Conservation (phyloP, 2,329 filamentous ascomycete genomes). For the Scytalidium lignicola region DNA sequence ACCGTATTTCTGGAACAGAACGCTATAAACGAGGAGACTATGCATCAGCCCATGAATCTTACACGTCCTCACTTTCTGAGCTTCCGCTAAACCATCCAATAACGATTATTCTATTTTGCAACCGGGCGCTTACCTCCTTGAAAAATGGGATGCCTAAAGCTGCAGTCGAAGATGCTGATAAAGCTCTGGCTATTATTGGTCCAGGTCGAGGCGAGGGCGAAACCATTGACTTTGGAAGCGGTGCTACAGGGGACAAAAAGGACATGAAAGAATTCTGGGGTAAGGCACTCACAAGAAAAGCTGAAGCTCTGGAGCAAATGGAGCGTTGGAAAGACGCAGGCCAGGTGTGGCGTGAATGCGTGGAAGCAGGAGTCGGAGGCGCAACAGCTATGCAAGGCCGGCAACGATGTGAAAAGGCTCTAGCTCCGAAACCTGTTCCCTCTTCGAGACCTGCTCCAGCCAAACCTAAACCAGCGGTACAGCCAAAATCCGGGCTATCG, state of each 20-base stretch:
- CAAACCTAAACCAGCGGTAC: conserved; percentile 34
- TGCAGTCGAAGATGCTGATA: conserved; percentile 79
- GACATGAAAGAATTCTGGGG: conserved; percentile 92
- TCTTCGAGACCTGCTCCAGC: conserved; percentile 40
- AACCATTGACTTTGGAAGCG: conserved; percentile 61
- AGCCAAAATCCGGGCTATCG: conserved; percentile 34
- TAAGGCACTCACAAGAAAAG: conserved; percentile 90
- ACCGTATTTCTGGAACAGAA: conserved; percentile 75
- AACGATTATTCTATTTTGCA: conserved; percentile 82
- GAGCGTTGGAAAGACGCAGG: conserved; percentile 88
- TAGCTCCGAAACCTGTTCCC: conserved; percentile 60
- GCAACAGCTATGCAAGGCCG: conserved; percentile 78
- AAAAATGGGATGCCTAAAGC: conserved; percentile 90
- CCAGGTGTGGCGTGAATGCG: conserved; percentile 72
- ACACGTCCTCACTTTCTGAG: conserved; percentile 68
- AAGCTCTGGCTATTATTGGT: conserved; percentile 75
- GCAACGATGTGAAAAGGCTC: conserved; percentile 82
- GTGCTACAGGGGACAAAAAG: conserved; percentile 59
- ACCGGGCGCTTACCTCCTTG: conserved; percentile 81
- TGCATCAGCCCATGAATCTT: conserved; percentile 76
- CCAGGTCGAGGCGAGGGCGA: conserved; percentile 74
- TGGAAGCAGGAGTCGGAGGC: conserved; percentile 83
- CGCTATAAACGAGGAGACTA: conserved; percentile 96
- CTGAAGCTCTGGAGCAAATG: conserved; percentile 91
- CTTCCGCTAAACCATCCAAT: conserved; percentile 78